Evolutionary conservation across 2,329 filamentous ascomycete genomes (phyloP).

Genomic region (Septoria linicola): DNA sequence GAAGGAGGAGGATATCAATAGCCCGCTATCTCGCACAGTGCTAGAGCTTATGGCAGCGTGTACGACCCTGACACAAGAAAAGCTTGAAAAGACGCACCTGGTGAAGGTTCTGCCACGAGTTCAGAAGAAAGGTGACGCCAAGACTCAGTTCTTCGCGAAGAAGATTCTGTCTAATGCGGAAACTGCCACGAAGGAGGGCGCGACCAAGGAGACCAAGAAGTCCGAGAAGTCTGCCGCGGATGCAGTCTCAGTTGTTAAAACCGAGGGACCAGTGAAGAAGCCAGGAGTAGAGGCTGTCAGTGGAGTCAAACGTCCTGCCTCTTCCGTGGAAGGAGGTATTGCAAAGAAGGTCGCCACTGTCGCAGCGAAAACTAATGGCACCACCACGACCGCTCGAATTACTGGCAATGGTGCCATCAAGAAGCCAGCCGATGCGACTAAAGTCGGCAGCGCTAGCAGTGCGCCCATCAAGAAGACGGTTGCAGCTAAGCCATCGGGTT

Average conservation of each 20-base stretch:
- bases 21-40: slow-evolving; percentile 43
- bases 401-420: slow-evolving; percentile 26
- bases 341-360: slow-evolving; percentile 38
- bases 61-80: slow-evolving; percentile 60
- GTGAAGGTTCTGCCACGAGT: slow-evolving; percentile 63
- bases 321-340: slow-evolving; percentile 26
- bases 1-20: slow-evolving; percentile 47
- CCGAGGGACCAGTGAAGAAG: slow-evolving; percentile 38
- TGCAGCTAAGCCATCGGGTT: slow-evolving; percentile 46
- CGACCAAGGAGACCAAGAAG: slow-evolving; percentile 44
- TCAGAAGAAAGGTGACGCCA: slow-evolving; percentile 63
- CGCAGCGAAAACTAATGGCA: slow-evolving; percentile 25
- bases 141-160: slow-evolving; percentile 61
- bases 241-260: slow-evolving; percentile 19
- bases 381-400: slow-evolving; percentile 21
- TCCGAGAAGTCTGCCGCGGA: slow-evolving; percentile 25
- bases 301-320: slow-evolving; percentile 38
- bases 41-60: slow-evolving; percentile 60
- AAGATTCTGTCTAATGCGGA: slow-evolving; percentile 51
- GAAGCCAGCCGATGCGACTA: slow-evolving; percentile 24
- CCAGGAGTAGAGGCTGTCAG: slow-evolving; percentile 30
- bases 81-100: slow-evolving; percentile 64
- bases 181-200: slow-evolving; percentile 27
- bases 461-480: slow-evolving; percentile 32
- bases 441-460: slow-evolving; percentile 19